Evolutionary conservation across 1,284 basidiomycete species (phyloP).

Genomic region (Rhodotorula mucilaginosa): DNA sequence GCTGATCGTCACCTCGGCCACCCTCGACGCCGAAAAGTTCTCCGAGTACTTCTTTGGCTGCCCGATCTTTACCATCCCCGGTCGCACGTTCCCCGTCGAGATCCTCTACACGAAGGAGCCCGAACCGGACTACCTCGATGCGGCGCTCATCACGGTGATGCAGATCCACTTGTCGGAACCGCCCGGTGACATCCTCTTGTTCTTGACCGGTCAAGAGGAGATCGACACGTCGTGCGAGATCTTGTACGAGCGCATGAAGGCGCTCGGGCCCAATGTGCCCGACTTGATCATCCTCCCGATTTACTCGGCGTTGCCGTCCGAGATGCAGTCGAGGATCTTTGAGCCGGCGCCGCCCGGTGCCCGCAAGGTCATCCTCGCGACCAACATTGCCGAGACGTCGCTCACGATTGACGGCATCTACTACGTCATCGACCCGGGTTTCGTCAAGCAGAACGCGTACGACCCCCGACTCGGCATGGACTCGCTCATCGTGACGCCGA

Average conservation of each 20-base stretch:
- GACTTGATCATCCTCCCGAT: slow-evolving; percentile 95
- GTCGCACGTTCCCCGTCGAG: slow-evolving; percentile 97
- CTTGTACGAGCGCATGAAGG: slow-evolving; percentile 96
- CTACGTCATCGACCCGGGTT: slow-evolving; percentile 93
- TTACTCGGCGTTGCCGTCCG: slow-evolving; percentile 94
- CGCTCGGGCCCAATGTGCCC: slow-evolving; percentile 92
- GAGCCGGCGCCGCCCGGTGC: slow-evolving; percentile 95
- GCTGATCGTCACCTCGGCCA: slow-evolving; percentile 96
- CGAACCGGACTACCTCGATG: slow-evolving; percentile 96
- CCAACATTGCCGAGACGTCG: slow-evolving; percentile 98
- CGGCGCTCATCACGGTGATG: slow-evolving; percentile 97
- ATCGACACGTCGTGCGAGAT: slow-evolving; percentile 98
- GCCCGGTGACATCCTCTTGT: slow-evolving; percentile 91
- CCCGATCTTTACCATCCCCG: slow-evolving; percentile 99
- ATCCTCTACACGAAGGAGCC: slow-evolving; percentile 97
- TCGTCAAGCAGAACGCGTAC: slow-evolving; percentile 98
- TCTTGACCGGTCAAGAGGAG: slow-evolving; percentile 98
- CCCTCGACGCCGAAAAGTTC: slow-evolving; percentile 98
- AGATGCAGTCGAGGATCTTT: slow-evolving; percentile 96
- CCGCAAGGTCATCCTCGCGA: slow-evolving; percentile 95
- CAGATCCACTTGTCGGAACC: slow-evolving; percentile 99
- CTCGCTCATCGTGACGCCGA: slow-evolving; percentile 95
- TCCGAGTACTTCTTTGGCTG: slow-evolving; percentile 98
- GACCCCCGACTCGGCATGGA: slow-evolving; percentile 98
- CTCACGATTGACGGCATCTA: slow-evolving; percentile 98